Percentiles rank a stretch among this genome's conserved stretches.
Conservation (phyloP, 305 asterid species). For the Fraxinus paxiana region DNA sequence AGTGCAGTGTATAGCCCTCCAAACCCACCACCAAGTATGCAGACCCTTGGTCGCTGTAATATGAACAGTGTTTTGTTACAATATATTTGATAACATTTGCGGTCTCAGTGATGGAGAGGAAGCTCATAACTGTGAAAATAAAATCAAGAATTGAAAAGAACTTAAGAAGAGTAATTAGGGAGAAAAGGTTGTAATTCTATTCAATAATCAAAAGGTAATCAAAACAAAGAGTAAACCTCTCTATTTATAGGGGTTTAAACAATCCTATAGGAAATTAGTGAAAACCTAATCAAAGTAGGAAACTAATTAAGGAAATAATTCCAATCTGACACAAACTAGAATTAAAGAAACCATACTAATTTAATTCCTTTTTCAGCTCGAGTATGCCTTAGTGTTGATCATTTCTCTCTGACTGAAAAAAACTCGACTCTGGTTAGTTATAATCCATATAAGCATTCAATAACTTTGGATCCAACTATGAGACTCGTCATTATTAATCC, state of each 20-base stretch:
- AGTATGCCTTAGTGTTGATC: neutral
- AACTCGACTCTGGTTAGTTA: neutral
- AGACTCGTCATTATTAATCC: neutral
- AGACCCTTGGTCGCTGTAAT: constrained; percentile 83
- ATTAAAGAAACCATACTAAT: neutral
- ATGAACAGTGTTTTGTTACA: constrained; percentile 15
- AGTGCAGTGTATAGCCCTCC: constrained; percentile 97
- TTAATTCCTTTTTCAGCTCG: neutral
- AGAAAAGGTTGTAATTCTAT: neutral
- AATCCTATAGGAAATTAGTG: neutral
- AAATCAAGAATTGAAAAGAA: neutral
- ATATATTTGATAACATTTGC: neutral
- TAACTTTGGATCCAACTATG: neutral
- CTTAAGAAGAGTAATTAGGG: neutral
- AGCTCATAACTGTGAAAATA: neutral
- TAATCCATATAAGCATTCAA: neutral
- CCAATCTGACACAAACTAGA: neutral
- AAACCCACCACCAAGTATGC: constrained; percentile 96
- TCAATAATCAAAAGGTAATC: neutral
- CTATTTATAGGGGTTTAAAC: neutral
- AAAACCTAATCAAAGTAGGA: neutral
- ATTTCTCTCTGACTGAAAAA: neutral
- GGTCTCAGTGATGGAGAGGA: neutral
- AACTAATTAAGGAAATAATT: neutral
- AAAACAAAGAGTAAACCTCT: neutral